Evolutionary conservation across 176 grass and related monocot species (phyloP), one percentile per base, ranked within the genome.

Genomic region (Bothriochloa decipiens): DNA sequence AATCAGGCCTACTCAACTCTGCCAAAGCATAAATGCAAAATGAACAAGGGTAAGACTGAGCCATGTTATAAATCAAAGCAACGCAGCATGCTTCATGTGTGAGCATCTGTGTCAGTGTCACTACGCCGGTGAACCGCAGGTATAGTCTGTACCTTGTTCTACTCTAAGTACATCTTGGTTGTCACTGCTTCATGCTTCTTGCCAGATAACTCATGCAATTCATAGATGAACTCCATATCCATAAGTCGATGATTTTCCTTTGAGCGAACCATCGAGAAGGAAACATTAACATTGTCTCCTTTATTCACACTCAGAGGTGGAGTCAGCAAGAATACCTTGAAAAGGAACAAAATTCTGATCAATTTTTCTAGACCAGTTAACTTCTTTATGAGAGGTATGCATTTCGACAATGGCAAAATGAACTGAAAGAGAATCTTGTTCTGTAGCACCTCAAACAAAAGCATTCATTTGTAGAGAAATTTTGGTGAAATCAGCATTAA

Each of bases 241-340:
- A 96, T 99, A 66, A 99, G 84, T 22, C 97, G 89, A 75, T 96
- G 97, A 57, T 99, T 96, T 87, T 99, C 91, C 83, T 94, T 96
- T 14, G 93, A 95, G 47, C 97, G 93, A 70, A 77, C 86, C 97
- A 99, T 96, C 18, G 57, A 79, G 82, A 99, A 99, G 40, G 93
- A 99, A 61, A 95, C 78, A 25, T 86, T 85, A 43, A 99, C 43
- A 75, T 22, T 89, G 91, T 96, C 93, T 69, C 97, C 91, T 82
- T 85, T 92, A 75, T 79, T 86, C 67, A 92, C 97, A 76, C 80
- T 94, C 65, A 80, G 70, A 74, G 88, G 43, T 35, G 93, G 91
- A 81, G 89, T 87, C 82, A 99, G 53, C 91, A 99, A 90, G 76
- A 99, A 99, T 33, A 96, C 86, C 97, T 99, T 78, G 28, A 79